Evolutionary conservation across 306 rosid genomes (phyloP), one percentile per base, ranked within the genome.

Genomic region (Glycine tomentella): DNA sequence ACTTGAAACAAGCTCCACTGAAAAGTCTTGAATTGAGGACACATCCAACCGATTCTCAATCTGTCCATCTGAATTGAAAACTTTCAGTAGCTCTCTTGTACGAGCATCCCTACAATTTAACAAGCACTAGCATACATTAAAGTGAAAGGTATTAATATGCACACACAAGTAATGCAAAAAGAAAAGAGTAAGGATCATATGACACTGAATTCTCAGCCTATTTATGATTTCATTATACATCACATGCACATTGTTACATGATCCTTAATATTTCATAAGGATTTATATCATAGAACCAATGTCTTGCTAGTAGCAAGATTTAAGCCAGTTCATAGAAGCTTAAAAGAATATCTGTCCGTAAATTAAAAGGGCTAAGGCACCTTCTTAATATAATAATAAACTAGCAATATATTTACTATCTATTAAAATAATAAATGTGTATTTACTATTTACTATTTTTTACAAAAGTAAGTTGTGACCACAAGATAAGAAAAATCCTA

Each of bases 11-110:
- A 85, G 78, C 59, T 95, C 99, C 45, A 81, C 84, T 14, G 97
- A 72, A 55, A 88, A 66, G 72, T 95, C 97, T 85, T 91, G 98
- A 46, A 75, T 74, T 48, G 92, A 50, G 25, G 91, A 82, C 83
- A 88, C 40, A 81, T 95, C 99, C 71, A 66, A 80, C 72, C 93
- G 91, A 85, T 90, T 95, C 87, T 95, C 99, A 81, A 89, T 77
- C 84, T 87, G 98, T 74, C 99, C 99, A 74, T 90, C 97, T 48
- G 92, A 84, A 84, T 89, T 93, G 87, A 93, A 93, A 73, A 93
- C 94, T 89, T 91, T 93, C 82, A 95, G 81, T 45, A 95, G 82
- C 87, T 95, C 99, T 87, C 97, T 91, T 55, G 95, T 91, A 12
- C 91, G 96, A 71, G 97, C 90, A 91, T 95, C 96, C 99, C 98